Conservation (phyloP, 148 eudicot species). For the Talinum fruticosum region DNA sequence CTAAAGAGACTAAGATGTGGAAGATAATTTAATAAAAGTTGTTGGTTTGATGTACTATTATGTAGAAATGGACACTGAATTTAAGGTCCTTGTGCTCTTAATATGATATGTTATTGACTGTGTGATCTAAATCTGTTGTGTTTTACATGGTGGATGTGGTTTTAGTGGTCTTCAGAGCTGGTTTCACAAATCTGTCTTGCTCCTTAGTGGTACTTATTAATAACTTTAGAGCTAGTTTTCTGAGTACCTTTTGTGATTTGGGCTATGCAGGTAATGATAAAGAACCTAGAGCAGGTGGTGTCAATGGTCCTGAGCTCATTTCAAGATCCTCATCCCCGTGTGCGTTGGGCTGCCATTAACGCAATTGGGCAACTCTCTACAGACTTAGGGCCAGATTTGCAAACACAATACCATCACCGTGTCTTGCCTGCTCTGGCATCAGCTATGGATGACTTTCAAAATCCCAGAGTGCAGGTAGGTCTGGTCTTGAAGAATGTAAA, state of each 20-base stretch:
- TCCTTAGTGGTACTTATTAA: too few relatives aligned
- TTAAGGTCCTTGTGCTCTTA: not conserved
- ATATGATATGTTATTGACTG: not conserved
- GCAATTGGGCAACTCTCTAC: conserved; percentile 91
- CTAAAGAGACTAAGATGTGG: not conserved
- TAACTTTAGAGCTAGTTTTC: not conserved
- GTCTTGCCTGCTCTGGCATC: conserved; percentile 47
- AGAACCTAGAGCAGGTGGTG: conserved; percentile 79
- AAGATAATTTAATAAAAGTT: not conserved
- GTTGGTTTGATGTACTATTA: not conserved
- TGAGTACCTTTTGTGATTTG: conserved; percentile 3
- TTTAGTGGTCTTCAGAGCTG: not conserved
- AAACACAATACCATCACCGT: conserved; percentile 46
- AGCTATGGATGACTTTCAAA: conserved; percentile 92
- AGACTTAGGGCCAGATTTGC: conserved; percentile 92
- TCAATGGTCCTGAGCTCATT: conserved; percentile 83
- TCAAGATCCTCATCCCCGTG: conserved; percentile 91
- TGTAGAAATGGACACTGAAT: not conserved
- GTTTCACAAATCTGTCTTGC: too few relatives aligned
- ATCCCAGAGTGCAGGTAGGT: conserved; percentile 88
- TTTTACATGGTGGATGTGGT: not conserved
- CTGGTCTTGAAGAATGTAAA: not conserved
- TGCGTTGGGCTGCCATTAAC: conserved; percentile 96
- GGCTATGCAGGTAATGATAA: conserved; percentile 72
- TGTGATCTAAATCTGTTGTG: not conserved